Conservation (phyloP, 2,329 filamentous ascomycete species). For the Leptographium flavum region DNA sequence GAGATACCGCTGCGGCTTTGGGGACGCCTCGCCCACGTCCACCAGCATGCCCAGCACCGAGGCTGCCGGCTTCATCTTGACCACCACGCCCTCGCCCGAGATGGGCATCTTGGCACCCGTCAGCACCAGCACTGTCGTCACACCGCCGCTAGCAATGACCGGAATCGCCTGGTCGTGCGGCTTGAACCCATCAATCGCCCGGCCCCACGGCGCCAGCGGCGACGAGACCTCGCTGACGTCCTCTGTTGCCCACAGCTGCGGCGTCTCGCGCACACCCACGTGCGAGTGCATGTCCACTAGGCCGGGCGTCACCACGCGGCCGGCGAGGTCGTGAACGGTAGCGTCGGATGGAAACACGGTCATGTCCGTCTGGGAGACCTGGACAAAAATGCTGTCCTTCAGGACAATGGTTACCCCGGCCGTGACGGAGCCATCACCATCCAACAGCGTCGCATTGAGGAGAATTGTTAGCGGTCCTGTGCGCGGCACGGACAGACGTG, state of each 20-base stretch:
- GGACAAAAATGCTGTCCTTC: background rate
- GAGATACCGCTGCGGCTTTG: slow-evolving; percentile 23
- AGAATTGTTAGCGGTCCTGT: background rate
- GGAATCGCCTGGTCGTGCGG: slow-evolving; percentile 23
- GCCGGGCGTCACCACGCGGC: slow-evolving; percentile 26
- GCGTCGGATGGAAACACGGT: too few relatives aligned
- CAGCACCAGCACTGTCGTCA: slow-evolving; percentile 30
- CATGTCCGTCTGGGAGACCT: background rate
- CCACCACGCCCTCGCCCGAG: slow-evolving; percentile 26
- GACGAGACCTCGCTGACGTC: slow-evolving; percentile 25
- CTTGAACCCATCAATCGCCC: slow-evolving; percentile 25
- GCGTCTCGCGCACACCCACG: slow-evolving; percentile 22
- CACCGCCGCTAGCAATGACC: slow-evolving; percentile 27
- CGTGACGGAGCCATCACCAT: background rate
- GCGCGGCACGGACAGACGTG: background rate
- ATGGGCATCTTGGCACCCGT: slow-evolving; percentile 29
- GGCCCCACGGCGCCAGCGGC: slow-evolving; percentile 23
- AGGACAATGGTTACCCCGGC: background rate
- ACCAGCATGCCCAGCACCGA: slow-evolving; percentile 27
- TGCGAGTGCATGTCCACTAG: slow-evolving; percentile 32
- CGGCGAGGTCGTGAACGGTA: slow-evolving; percentile 21
- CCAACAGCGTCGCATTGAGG: slow-evolving; percentile 2
- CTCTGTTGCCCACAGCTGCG: slow-evolving; percentile 15
- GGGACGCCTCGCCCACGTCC: slow-evolving; percentile 15
- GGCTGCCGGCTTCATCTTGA: slow-evolving; percentile 26